Base-by-base conservation (phyloP, 768 basidiomycete species). In the Tulasnella sp. region DNA sequence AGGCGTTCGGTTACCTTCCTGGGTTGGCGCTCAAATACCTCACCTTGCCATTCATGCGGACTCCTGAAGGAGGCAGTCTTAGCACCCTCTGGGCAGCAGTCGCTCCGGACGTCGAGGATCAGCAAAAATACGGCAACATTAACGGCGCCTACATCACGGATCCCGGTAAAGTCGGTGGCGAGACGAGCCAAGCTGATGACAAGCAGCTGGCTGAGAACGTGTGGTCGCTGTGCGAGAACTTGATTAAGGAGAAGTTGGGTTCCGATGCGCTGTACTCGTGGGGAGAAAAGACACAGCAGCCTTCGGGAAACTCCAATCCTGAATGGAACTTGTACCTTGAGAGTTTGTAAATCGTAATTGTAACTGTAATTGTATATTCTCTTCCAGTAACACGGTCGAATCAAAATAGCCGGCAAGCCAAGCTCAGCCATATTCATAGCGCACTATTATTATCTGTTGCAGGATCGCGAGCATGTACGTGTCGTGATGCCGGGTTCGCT, bases 41-140 rank as follows among this genome's bases (percentile, higher is more conserved):
- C 50, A 41, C 28, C 16, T 0, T 54, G 22, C 80, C 80, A n/a
- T 80, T 80, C 60, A 77, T 80, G 80, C 80, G 80, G 5, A 77
- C 74, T 20, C 75, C 80, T 16, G 75, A 76, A 42, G 75, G 64
- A 20, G 80, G 80, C 8, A 76, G 75, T 37, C 50, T 80, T 14
- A 60, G 80, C 40, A 80, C 80, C 16, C 76, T 80, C 28, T 80
- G 80, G 80, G 80, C 80, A 6, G 80, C 80, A 14, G 54, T 77
- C 2, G 40, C 42, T 64, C 80, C 80, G 0, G 80, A 80, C 42
- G 41, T 80, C 41, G 40, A 76, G 46, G 54, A 80, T 24, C 40
- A 40, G n/a, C 14, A 76, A 14, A 76, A 46, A 11, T 76, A 76
- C 48, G 34, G 64, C 6, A 34, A 79, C 24, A 40, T 72, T 2